These are phyloP conservation scores for Ruellia speciosa DNA, from an alignment of 305 asterid genomes.

Conservation along the genomic window DNA sequence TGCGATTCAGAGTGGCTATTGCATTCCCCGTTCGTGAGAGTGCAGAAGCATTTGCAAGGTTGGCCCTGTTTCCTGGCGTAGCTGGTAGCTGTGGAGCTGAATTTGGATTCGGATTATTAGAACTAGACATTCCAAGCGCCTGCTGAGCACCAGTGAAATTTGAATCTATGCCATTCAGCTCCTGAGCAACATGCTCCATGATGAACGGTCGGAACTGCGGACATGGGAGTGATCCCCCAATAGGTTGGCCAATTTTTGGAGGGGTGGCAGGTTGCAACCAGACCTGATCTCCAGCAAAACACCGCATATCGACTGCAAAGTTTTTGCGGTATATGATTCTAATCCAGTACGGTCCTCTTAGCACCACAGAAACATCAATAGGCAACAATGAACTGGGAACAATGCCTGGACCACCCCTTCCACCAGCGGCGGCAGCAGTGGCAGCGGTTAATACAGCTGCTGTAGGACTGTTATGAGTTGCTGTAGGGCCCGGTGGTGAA, in stretches of 20 bases:
- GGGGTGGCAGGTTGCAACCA: slow-evolving; percentile 99
- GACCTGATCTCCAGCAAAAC: slow-evolving; percentile 99
- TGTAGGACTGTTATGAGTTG: slow-evolving; percentile 46
- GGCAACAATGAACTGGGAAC: slow-evolving; percentile 99
- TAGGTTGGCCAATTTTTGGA: slow-evolving; percentile 82
- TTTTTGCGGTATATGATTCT: slow-evolving; percentile 87
- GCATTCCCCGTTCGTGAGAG: slow-evolving; percentile 65
- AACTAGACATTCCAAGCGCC: slow-evolving; percentile 55
- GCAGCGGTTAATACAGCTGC: slow-evolving; percentile 78
- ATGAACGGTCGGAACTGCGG: slow-evolving; percentile 99
- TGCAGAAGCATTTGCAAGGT: slow-evolving; percentile 45
- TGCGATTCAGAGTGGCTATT: slow-evolving; percentile 58
- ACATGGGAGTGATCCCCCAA: slow-evolving; percentile 97
- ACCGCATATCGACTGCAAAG: slow-evolving; percentile 97
- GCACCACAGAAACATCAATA: slow-evolving; percentile 96
- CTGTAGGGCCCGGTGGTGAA: slow-evolving; percentile 42
- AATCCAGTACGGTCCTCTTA: slow-evolving; percentile 98
- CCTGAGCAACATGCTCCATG: slow-evolving; percentile 99
- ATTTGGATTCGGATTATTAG: slow-evolving; percentile 44
- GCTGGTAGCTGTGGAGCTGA: slow-evolving; percentile 51
- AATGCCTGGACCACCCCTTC: slow-evolving; percentile 96
- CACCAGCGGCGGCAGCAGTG: slow-evolving; percentile 62
- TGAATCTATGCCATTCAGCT: slow-evolving; percentile 88
- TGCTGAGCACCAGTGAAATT: slow-evolving; percentile 71
- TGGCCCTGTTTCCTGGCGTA: slow-evolving; percentile 53